Base-by-base conservation (phyloP, 2,329 filamentous ascomycete species). In the Nannizziopsis arthrosporioides region DNA sequence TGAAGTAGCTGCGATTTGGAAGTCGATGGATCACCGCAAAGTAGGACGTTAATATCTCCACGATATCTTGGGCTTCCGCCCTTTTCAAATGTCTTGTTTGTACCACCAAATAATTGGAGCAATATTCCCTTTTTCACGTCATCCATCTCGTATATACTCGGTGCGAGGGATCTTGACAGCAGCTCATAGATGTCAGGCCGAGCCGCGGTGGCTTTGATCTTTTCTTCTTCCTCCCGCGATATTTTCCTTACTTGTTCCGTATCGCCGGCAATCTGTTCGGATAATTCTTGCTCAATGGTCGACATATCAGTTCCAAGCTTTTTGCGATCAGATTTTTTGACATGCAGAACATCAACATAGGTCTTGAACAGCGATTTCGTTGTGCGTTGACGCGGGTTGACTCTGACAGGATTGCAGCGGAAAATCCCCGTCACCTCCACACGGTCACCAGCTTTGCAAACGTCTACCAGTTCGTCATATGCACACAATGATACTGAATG, bases 61-160 rank as follows among this genome's bases (percentile, higher is more conserved):
- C 92, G 80, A 65, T 98, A 98, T 59, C 84, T 89, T 5, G 92
- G 92, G 61, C 85, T 94, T 50, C 89, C 92, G 48, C 92, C 92
- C 67, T 95, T 96, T 51, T 94, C 80, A 65, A 98, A 98, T 0
- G 85, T 86, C 70, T 98, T 98, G 73, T 98, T 98, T 31, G 92
- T 94, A 49, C 92, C 92, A 34, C 92, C 90, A 63, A 98, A 98
- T 36, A 98, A 78, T 61, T 98, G 92, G 3, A 98, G 80, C 9
- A 98, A 73, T 53, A 98, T 95, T 9, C 92, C 92, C 69, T 98
- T 98, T 74, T 98, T 98, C 42, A 96, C 88, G 60, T 98, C 92
- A 57, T 98, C 92, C 81, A 94, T 85, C 67, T 98, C 92, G 69
- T 93, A 95, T 60, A 98, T 84, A 51, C 89, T 95, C 11, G 92